A percentile compares a stretch with the other conserved stretches of the same genome.
Evolutionary conservation across 176 grass and related monocot species (phyloP).

Genomic region (Sorghum bicolor): DNA sequence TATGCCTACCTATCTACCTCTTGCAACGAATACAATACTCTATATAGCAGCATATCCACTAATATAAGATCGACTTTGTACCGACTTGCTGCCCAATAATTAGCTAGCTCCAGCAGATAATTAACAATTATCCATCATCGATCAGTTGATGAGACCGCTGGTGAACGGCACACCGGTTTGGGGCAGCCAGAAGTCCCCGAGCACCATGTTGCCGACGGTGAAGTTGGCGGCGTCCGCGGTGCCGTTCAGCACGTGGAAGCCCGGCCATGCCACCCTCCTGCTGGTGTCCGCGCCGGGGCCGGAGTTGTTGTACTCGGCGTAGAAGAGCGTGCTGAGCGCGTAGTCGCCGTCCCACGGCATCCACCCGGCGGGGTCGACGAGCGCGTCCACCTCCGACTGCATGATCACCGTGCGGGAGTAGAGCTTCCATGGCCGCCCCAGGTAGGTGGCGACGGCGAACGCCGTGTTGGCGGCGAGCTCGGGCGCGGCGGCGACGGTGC

Average conservation of each 20-base stretch:
- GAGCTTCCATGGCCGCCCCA: constrained; percentile 70
- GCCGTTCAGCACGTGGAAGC: constrained; percentile 65
- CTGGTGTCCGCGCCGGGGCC: constrained; percentile 53
- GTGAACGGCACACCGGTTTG: constrained; percentile 80
- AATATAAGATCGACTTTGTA: not conserved
- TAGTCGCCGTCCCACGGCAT: constrained; percentile 80
- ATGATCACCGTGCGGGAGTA: constrained; percentile 91
- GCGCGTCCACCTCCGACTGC: constrained; percentile 48
- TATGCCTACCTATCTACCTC: not conserved
- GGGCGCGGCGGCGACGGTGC: constrained; percentile 50
- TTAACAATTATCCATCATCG: not conserved
- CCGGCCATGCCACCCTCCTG: constrained; percentile 62
- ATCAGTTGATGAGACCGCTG: constrained; percentile 34
- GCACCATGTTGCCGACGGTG: constrained; percentile 78
- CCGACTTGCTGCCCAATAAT: not conserved
- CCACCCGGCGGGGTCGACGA: constrained; percentile 67
- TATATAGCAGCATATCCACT: not conserved
- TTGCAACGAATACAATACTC: not conserved
- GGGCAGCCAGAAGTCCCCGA: constrained; percentile 83
- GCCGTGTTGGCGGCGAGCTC: constrained; percentile 60
- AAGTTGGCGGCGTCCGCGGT: constrained; percentile 57
- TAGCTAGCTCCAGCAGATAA: not conserved
- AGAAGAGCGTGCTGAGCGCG: constrained; percentile 80
- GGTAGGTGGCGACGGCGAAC: constrained; percentile 51
- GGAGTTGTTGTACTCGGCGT: constrained; percentile 75